A percentile compares a stretch with the other conserved stretches of the same genome.
Evolutionary conservation across 2,329 filamentous ascomycete species (phyloP).

Genomic region (Geosmithia morbida): DNA sequence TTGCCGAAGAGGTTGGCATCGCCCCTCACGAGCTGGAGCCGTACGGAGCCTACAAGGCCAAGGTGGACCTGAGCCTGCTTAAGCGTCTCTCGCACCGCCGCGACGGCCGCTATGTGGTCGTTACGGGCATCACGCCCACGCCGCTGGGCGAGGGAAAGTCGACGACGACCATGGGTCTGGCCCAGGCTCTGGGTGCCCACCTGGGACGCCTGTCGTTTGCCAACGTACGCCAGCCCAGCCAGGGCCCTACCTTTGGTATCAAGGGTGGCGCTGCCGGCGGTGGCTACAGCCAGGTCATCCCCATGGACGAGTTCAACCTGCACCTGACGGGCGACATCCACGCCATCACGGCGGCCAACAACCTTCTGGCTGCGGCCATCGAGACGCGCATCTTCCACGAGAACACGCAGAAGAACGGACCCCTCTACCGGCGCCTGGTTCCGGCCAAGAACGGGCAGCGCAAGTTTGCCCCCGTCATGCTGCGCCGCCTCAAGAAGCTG

Average conservation of each 20-base stretch:
- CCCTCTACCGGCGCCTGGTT: slow-evolving; percentile 77
- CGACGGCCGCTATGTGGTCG: slow-evolving; percentile 82
- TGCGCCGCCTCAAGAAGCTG: slow-evolving; percentile 84
- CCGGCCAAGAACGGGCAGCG: slow-evolving; percentile 83
- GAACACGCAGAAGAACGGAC: slow-evolving; percentile 79
- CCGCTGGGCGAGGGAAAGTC: slow-evolving; percentile 96
- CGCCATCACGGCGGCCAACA: slow-evolving; percentile 93
- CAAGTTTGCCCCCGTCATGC: slow-evolving; percentile 79
- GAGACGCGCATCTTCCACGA: slow-evolving; percentile 99
- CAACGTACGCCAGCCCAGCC: slow-evolving; percentile 92
- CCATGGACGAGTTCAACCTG: slow-evolving; percentile 99
- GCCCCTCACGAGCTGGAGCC: slow-evolving; percentile 81
- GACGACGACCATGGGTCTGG: slow-evolving; percentile 90
- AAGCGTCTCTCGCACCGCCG: slow-evolving; percentile 75
- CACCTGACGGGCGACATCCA: slow-evolving; percentile 97
- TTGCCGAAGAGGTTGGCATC: slow-evolving; percentile 82
- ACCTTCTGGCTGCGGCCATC: slow-evolving; percentile 87
- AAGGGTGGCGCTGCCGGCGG: slow-evolving; percentile 96
- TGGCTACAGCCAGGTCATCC: slow-evolving; percentile 97
- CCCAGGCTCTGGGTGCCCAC: slow-evolving; percentile 83
- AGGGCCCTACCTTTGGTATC: slow-evolving; percentile 96
- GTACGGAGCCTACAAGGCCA: slow-evolving; percentile 91
- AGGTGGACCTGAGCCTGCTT: slow-evolving; percentile 72
- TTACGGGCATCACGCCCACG: slow-evolving; percentile 92
- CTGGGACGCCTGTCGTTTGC: slow-evolving; percentile 81